Conservation (phyloP, 352 stramenopile species). For the Globisporangium recalcitrans region DNA sequence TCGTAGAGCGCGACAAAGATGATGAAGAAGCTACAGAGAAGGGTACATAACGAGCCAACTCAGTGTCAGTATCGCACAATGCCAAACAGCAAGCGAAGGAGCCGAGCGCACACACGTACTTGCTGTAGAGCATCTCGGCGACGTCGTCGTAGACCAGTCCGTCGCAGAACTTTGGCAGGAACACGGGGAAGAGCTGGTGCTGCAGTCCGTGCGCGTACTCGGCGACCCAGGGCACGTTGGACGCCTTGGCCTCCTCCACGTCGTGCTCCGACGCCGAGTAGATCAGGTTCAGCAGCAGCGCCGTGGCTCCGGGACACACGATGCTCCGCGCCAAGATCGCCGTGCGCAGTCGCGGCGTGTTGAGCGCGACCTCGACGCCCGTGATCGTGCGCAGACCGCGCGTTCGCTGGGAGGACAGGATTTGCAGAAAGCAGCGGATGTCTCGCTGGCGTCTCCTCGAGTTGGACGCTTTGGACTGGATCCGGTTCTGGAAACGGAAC, state of each 20-base stretch:
- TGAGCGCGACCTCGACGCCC: conserved; percentile 44
- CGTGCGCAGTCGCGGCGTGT: conserved; percentile 36
- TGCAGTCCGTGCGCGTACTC: conserved; percentile 52
- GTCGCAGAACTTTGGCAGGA: conserved; percentile 36
- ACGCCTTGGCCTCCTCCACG: conserved; percentile 27
- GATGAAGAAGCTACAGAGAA: conserved; percentile 30
- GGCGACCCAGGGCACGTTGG: conserved; percentile 42
- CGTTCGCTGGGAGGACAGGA: conserved; percentile 40
- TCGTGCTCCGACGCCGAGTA: conserved; percentile 39
- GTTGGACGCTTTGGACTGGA: conserved; percentile 10
- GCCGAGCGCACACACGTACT: conserved; percentile 30
- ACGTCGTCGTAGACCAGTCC: conserved; percentile 35
- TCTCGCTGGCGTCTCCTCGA: conserved; percentile 7
- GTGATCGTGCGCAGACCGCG: conserved; percentile 46
- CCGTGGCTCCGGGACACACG: conserved; percentile 43
- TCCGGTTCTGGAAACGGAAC: conserved; percentile 34
- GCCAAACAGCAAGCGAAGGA: no score
- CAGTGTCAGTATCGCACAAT: background rate
- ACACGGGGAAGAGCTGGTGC: conserved; percentile 47
- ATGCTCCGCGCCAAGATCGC: conserved; percentile 48
- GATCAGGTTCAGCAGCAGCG: conserved; percentile 56
- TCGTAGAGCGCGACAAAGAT: conserved; percentile 46
- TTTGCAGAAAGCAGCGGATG: conserved; percentile 48
- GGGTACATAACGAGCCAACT: background rate
- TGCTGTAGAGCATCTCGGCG: conserved; percentile 31